These are phyloP conservation scores for Fraxinus albicans DNA, from an alignment of 305 asterid genomes.

Conservation along the genomic window DNA sequence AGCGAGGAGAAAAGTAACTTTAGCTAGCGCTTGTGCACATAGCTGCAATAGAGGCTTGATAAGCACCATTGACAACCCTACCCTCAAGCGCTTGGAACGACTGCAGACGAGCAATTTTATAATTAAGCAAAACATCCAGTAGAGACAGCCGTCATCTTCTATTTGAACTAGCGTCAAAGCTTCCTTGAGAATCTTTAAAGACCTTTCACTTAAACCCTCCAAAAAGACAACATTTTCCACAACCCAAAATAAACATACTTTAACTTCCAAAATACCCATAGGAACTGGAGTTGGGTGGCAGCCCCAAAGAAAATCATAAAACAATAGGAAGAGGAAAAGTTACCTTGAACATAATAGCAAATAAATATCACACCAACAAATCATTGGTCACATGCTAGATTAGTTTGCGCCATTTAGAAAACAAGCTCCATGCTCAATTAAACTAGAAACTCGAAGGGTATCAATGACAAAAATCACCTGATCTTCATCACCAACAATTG, in stretches of 20 bases:
- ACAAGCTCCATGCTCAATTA: not conserved
- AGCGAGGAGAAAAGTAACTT: not conserved
- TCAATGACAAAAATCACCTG: slow-evolving; percentile 58
- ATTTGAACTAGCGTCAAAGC: not conserved
- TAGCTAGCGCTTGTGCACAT: not conserved
- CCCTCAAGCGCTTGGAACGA: not conserved
- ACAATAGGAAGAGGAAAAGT: not conserved
- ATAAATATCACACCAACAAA: not conserved
- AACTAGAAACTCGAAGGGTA: slow-evolving; percentile 12
- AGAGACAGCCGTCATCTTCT: not conserved
- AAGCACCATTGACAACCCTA: not conserved
- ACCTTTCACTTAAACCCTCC: not conserved
- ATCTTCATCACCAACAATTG: slow-evolving; percentile 97
- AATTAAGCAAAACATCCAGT: not conserved
- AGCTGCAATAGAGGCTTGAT: not conserved
- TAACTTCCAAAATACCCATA: not conserved
- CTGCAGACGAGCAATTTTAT: not conserved
- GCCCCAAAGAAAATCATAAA: not conserved
- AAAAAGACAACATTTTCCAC: not conserved
- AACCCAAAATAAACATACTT: not conserved
- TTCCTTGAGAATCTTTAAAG: not conserved
- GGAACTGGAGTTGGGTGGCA: not conserved
- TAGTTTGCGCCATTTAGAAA: not conserved
- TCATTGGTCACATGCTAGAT: not conserved
- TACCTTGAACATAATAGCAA: not conserved